Percentiles rank a stretch among this genome's conserved stretches.
phyloP scores from a whole-genome alignment of 768 basidiomycete species.

The Rhodocollybia butyracea region DNA sequence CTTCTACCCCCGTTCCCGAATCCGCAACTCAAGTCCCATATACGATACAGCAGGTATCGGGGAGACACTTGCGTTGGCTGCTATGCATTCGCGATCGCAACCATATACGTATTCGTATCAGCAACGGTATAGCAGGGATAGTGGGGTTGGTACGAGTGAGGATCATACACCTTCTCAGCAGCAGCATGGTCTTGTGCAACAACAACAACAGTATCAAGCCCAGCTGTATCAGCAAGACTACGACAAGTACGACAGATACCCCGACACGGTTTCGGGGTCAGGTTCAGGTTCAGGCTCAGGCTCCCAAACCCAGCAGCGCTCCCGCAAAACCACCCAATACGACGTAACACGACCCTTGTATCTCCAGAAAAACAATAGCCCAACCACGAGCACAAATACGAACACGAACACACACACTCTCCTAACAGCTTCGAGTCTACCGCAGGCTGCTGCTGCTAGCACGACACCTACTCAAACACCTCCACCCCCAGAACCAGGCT shows the following conservation, averaged over 20 bases:
- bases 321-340: slow-evolving; percentile 25
- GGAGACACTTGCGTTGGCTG: slow-evolving; percentile 52
- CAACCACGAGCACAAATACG: too few relatives aligned
- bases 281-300: too few relatives aligned
- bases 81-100: too few relatives aligned
- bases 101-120: too few relatives aligned
- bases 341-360: slow-evolving; percentile 29
- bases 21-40: slow-evolving; percentile 29
- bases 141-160: slow-evolving; percentile 48
- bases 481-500: not conserved
- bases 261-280: too few relatives aligned
- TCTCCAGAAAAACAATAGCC: slow-evolving; percentile 16
- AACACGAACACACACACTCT: too few relatives aligned
- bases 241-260: too few relatives aligned
- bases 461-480: not conserved
- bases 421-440: not conserved
- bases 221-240: too few relatives aligned
- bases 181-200: too few relatives aligned
- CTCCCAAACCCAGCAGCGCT: too few relatives aligned
- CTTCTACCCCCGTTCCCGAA: not conserved
- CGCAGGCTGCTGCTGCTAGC: not conserved
- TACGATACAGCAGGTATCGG: slow-evolving; percentile 58
- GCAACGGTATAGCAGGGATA: slow-evolving; percentile 31
- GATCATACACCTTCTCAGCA: slow-evolving; percentile 19
- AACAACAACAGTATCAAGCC: slow-evolving; percentile 9